Evolutionary conservation across 2,329 filamentous ascomycete genomes (phyloP).

Genomic region (Arthrobotrys sinensis): DNA sequence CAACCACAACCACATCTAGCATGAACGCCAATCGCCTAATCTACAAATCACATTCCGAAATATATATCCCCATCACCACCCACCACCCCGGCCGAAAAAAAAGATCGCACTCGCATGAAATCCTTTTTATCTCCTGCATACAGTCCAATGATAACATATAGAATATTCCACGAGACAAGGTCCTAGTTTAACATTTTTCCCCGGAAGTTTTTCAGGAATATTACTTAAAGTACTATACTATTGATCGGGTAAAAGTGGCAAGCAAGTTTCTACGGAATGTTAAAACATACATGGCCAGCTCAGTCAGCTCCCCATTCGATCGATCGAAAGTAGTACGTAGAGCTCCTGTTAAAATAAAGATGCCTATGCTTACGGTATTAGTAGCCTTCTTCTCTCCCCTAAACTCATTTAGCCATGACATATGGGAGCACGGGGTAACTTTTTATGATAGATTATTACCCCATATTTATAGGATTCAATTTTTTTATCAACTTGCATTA

Average conservation of each 20-base stretch:
- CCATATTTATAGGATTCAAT: constrained; percentile 22
- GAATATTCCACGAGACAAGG: constrained; percentile 20
- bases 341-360: not conserved
- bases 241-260: not conserved
- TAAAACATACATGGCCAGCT: constrained; percentile 13
- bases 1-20: not conserved
- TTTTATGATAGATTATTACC: constrained; percentile 1
- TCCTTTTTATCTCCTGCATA: constrained; percentile 3
- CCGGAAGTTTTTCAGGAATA: too few species aligned
- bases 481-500: constrained; percentile 17
- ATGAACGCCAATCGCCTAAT: not conserved
- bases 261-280: not conserved
- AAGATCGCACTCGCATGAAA: constrained; percentile 6
- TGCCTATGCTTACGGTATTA: too few species aligned
- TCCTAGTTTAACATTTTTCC: not conserved
- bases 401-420: constrained; percentile 1
- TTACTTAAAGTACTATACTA: not conserved
- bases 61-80: not conserved
- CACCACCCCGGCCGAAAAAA: not conserved
- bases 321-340: not conserved
- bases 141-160: constrained; percentile 14
- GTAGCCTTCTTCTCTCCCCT: not conserved
- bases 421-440: constrained; percentile 7
- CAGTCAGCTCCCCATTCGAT: not conserved
- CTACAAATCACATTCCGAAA: constrained; percentile 11